These are phyloP conservation scores for Quercus wislizeni DNA, from an alignment of 306 rosid species.

Conservation along the genomic window DNA sequence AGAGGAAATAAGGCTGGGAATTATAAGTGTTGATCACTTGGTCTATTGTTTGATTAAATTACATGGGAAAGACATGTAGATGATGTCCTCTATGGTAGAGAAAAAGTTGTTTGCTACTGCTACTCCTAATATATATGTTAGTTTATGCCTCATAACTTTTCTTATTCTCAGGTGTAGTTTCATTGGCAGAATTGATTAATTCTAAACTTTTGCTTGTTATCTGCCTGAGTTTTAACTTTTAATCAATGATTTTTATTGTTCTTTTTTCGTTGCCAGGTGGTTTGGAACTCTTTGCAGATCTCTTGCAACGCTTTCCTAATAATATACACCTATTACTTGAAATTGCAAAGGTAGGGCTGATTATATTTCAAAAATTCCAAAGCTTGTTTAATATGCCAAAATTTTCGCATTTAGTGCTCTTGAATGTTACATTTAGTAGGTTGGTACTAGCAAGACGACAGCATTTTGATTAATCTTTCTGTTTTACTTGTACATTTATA, in stretches of 20 bases:
- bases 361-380: constrained; percentile 13
- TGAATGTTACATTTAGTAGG: constrained; percentile 13
- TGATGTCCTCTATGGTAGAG: neutral
- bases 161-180: neutral
- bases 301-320: constrained; percentile 92
- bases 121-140: neutral
- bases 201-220: neutral
- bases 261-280: constrained; percentile 66
- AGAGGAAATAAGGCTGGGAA: neutral
- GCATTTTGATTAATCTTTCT: constrained; percentile 14
- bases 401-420: constrained; percentile 8
- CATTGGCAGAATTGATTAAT: neutral
- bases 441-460: constrained; percentile 6
- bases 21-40: neutral
- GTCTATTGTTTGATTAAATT: neutral
- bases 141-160: neutral
- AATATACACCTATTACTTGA: constrained; percentile 86
- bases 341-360: constrained; percentile 79
- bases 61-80: neutral
- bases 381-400: constrained; percentile 13
- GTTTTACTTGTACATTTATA: constrained; percentile 3
- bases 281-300: constrained; percentile 81
- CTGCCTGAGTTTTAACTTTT: neutral
- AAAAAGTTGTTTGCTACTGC: neutral
- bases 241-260: neutral